These are phyloP conservation scores for Saposhnikovia divaricata DNA, from an alignment of 129 eudicot species.

Conservation along the genomic window DNA sequence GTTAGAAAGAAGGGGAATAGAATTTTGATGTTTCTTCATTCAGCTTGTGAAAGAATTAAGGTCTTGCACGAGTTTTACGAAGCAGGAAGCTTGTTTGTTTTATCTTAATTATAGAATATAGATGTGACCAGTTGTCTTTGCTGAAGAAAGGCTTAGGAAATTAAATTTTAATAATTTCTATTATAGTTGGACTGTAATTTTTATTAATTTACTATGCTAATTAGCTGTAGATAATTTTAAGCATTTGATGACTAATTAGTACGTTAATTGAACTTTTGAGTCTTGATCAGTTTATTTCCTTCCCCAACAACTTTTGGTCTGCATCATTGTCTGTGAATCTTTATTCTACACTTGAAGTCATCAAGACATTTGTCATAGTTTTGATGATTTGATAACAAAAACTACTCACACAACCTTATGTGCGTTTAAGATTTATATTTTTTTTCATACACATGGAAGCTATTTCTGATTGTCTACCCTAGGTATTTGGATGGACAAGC, in stretches of 20 bases:
- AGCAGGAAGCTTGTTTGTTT: background rate
- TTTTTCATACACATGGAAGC: background rate
- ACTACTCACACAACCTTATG: background rate
- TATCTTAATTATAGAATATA: background rate
- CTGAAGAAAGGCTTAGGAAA: background rate
- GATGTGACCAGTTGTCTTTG: background rate
- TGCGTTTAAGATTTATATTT: background rate
- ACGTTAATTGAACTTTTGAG: background rate
- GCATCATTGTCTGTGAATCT: background rate
- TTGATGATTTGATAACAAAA: background rate
- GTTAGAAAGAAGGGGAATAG: background rate
- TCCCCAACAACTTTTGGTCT: background rate
- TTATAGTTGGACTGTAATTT: background rate
- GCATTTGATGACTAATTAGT: background rate
- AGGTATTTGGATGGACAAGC: constrained; percentile 89
- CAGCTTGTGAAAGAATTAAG: background rate
- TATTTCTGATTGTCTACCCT: constrained; percentile 14
- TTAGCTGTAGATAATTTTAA: background rate
- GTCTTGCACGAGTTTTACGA: background rate
- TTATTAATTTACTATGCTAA: too few species aligned
- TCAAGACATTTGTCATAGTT: background rate
- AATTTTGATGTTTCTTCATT: background rate
- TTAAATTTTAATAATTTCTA: background rate
- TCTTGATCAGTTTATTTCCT: background rate
- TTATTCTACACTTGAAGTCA: background rate